Evolutionary conservation across 345 rosid genomes (phyloP).

Genomic region (Barbarea vulgaris): DNA sequence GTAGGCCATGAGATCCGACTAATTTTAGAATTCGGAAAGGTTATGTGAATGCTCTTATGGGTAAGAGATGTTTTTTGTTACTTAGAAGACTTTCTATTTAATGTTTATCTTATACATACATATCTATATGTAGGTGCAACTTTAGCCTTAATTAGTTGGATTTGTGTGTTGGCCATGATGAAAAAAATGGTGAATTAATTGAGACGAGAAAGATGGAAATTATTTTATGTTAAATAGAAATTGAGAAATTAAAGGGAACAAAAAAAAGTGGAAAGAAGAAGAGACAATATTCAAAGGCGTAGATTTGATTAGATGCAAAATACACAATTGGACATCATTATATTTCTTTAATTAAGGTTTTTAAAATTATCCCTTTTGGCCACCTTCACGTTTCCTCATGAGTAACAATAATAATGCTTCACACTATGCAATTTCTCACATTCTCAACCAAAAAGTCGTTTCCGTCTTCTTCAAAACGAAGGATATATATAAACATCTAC

Average conservation of each 20-base stretch:
- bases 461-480: constrained; percentile 38
- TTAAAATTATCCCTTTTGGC: constrained; percentile 27
- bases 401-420: constrained; percentile 44
- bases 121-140: constrained; percentile 7
- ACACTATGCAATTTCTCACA: constrained; percentile 33
- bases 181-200: constrained; percentile 20
- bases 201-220: constrained; percentile 4
- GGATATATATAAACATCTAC: constrained; percentile 23
- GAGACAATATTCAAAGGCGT: constrained; percentile 37
- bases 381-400: constrained; percentile 44
- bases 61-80: constrained; percentile 2
- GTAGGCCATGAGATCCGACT: too few relatives aligned
- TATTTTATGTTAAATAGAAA: background rate
- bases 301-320: constrained; percentile 40
- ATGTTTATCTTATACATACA: constrained; percentile 12
- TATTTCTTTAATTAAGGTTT: constrained; percentile 32
- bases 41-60: too few relatives aligned
- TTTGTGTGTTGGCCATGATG: constrained; percentile 45
- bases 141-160: constrained; percentile 40
- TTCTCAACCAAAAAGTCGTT: constrained; percentile 38
- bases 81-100: constrained; percentile 11
- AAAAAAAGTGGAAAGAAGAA: constrained; percentile 22
- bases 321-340: constrained; percentile 32
- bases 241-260: background rate
- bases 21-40: too few relatives aligned